Conservation (phyloP, 2,329 filamentous ascomycete species). For the Clonostachys sp. region DNA sequence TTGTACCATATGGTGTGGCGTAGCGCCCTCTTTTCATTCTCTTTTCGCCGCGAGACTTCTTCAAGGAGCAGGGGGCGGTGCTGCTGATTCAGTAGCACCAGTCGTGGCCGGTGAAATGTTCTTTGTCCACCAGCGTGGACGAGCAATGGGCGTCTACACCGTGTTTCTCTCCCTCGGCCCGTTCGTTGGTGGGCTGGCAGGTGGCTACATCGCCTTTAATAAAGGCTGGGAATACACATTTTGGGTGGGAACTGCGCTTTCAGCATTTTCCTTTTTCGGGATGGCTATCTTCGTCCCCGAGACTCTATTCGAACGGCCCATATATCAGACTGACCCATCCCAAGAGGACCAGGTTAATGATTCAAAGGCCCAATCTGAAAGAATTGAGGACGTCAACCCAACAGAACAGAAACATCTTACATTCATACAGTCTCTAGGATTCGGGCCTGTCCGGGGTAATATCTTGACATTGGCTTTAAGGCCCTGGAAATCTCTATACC, state of each 20-base stretch:
- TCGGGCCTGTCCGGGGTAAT: conserved; percentile 3
- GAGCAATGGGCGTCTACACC: conserved; percentile 28
- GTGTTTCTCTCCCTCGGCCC: conserved; percentile 21
- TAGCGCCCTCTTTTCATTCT: conserved; percentile 11
- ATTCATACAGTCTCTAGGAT: conserved; percentile 5
- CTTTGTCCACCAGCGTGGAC: conserved; percentile 24
- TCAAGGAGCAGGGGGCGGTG: conserved; percentile 23
- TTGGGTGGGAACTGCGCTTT: conserved; percentile 19
- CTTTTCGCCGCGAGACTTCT: conserved; percentile 20
- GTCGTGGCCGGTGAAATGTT: conserved; percentile 27
- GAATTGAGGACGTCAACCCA: background rate
- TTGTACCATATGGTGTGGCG: conserved; percentile 16
- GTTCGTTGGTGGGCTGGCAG: conserved; percentile 22
- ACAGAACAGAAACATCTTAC: conserved; percentile 2
- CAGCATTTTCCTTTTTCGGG: conserved; percentile 13
- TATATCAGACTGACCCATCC: no score
- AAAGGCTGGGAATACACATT: conserved; percentile 25
- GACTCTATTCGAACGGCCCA: conserved; percentile 18
- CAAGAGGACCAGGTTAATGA: no score
- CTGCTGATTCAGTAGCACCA: conserved; percentile 24
- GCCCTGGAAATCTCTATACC: conserved; percentile 6
- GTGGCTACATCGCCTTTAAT: conserved; percentile 24
- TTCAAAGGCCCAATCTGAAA: no score
- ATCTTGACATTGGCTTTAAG: background rate
- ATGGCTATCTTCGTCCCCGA: conserved; percentile 25